Evolutionary conservation across 225 moss, liverwort and hornwort species (phyloP), one percentile per base, ranked within the genome.

Genomic region (Antitrichia curtipendula): DNA sequence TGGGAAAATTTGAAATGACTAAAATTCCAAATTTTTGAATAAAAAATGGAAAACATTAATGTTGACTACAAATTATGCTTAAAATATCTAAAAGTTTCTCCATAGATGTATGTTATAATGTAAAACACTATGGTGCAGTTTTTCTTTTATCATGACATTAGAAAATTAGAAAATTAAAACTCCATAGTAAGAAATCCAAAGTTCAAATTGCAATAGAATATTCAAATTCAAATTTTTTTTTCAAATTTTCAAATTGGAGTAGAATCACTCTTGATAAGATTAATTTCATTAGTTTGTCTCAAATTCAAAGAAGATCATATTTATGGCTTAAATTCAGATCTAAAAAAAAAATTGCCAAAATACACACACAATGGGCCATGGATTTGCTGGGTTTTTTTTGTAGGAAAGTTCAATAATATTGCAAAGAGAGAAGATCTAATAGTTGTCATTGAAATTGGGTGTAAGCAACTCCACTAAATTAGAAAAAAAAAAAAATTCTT

Each of bases 101-200:
- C 3, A 40, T 4, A 24, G 2, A 2, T 69, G 4, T 14, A 20
- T 68, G 3, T 38, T 38, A 38, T 12, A 68, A 38, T 50, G 12
- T 74, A 32, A 7, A 73, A 47, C 3, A 20, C 0, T 1, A 50
- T 34, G 13, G 13, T 20, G 12, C 16, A 29, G 29, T 4, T 45
- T 27, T 17, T 29, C n/a, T n/a, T n/a, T 29, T 3, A 45, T 1
- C 1, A 2, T 2, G 3, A 2, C 72, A 45, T 17, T 72, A 2
- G 28, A 45, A 72, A 29, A 45, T 10, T 29, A 28, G 2, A 72
- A 38, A 45, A 17, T 15, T 5, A 72, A 4, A 45, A 45, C 1
- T 72, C 17, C 5, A 47, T 71, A 2, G 7, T 45, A 17, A 43
- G 0, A 72, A 0, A n/a, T n/a, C n/a, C 2, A 6, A 72, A 28